Base-by-base conservation (phyloP, 768 basidiomycete species). In the Termitomyces sp. region DNA sequence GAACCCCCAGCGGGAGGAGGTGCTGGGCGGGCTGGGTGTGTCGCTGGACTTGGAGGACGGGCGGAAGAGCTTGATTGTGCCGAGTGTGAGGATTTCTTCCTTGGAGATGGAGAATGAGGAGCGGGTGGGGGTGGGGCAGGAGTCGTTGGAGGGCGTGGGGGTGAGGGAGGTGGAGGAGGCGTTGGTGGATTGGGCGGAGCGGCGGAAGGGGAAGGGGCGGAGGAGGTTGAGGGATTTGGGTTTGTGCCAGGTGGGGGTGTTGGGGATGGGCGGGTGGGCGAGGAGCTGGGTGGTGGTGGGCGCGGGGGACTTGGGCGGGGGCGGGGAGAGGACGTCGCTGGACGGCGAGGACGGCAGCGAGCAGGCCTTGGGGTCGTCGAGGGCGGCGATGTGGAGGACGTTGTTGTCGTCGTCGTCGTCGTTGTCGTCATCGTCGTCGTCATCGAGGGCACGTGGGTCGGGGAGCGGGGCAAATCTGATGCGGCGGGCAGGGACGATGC, bases 381-480 rank as follows among this genome's bases (percentile, higher is more conserved):
- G 22, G 30, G 40, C 18, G 16, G 55, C 46, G 52, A 32, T 59
- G 34, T 4, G 30, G 4, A 30, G 30, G 4, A 3, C 7, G 40
- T 26, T 33, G 48, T 57, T 49, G 33, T 52, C 40, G 48, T 57
- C 53, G 33, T 52, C 40, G 48, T 57, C 53, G 33, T 48, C 34
- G 36, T 64, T 60, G 62, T 79, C 76, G 51, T 72, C 71, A 62
- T 74, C 77, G 66, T 78, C 72, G 60, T 77, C 77, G 26, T 68
- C 70, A 58, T 75, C 67, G 62, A 75, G 62, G 59, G 83, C 78
- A 24, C 83, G 78, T 1, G 90, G 89, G 64, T 90, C 88, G 1
- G 93, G 93, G 18, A 95, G 81, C 1, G 93, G 93, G 0, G 93
- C 93, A 61, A 95, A 95, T 59, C 89, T 83, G 58, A 95, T 93